These are phyloP conservation scores for Suillus discolor DNA, from an alignment of 768 basidiomycete species.

Conservation along the genomic window DNA sequence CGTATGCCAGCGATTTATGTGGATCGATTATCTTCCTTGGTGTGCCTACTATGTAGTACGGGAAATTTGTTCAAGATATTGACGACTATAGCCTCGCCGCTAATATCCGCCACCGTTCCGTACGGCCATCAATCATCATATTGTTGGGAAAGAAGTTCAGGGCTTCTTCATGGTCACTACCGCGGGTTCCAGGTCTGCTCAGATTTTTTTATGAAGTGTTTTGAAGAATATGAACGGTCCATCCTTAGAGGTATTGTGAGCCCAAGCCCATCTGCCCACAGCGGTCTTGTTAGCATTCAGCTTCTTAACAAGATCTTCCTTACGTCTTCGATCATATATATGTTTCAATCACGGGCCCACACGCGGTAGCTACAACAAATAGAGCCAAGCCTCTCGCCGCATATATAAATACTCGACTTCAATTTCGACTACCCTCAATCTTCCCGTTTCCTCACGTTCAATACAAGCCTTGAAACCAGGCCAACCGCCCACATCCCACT, in stretches of 20 bases:
- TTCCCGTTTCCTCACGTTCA: slow-evolving; percentile 3
- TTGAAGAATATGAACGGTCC: neutral
- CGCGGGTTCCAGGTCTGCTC: neutral
- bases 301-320: slow-evolving; percentile 3
- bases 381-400: slow-evolving; percentile 20
- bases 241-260: neutral
- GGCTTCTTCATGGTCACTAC: neutral
- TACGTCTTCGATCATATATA: neutral
- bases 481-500: slow-evolving; percentile 18
- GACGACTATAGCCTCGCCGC: neutral
- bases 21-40: slow-evolving; percentile 55
- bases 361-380: slow-evolving; percentile 15
- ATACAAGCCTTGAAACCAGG: neutral
- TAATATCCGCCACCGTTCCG: neutral
- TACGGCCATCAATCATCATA: too few relatives aligned
- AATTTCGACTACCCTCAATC: neutral
- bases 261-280: neutral
- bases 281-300: slow-evolving; percentile 3
- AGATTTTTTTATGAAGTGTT: neutral
- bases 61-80: neutral
- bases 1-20: slow-evolving; percentile 6
- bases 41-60: neutral
- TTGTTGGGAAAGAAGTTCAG: neutral
- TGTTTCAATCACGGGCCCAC: neutral
- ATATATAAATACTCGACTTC: slow-evolving; percentile 22